phyloP scores from a whole-genome alignment of 2,329 filamentous ascomycete genomes.

The Clonostachys rhizophaga region DNA sequence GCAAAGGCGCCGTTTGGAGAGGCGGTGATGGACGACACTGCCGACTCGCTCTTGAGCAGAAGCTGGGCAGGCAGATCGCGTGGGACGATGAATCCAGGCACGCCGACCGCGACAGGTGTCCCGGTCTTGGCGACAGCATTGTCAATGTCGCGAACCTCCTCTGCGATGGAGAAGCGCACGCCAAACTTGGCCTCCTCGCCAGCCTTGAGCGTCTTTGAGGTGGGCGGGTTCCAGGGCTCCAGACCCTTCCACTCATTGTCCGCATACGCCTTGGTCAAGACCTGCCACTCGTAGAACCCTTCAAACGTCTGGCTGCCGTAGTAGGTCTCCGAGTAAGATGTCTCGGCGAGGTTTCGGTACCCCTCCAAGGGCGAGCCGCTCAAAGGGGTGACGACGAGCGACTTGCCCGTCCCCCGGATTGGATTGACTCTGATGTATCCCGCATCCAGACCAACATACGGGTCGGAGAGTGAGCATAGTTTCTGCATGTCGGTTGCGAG shows the following conservation, averaged over 20 bases:
- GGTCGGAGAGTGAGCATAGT: constrained; percentile 51
- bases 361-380: constrained; percentile 45
- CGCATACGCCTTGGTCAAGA: constrained; percentile 46
- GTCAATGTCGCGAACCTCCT: constrained; percentile 41
- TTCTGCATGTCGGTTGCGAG: constrained; percentile 39
- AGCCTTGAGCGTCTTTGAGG: constrained; percentile 35
- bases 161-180: constrained; percentile 43
- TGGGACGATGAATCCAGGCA: constrained; percentile 51
- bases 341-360: constrained; percentile 47
- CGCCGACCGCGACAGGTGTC: constrained; percentile 42
- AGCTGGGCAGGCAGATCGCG: constrained; percentile 38
- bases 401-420: constrained; percentile 44
- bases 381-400: constrained; percentile 49
- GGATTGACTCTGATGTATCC: constrained; percentile 51
- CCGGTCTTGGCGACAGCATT: constrained; percentile 32
- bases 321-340: constrained; percentile 23
- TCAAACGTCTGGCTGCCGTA: constrained; percentile 54
- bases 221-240: constrained; percentile 50
- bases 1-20: constrained; percentile 29
- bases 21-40: constrained; percentile 30
- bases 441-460: constrained; percentile 55
- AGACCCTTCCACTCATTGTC: constrained; percentile 48
- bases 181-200: constrained; percentile 42
- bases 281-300: constrained; percentile 57
- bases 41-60: constrained; percentile 31